Conservation (phyloP, 768 basidiomycete species). For the Pulveroboletus frians region DNA sequence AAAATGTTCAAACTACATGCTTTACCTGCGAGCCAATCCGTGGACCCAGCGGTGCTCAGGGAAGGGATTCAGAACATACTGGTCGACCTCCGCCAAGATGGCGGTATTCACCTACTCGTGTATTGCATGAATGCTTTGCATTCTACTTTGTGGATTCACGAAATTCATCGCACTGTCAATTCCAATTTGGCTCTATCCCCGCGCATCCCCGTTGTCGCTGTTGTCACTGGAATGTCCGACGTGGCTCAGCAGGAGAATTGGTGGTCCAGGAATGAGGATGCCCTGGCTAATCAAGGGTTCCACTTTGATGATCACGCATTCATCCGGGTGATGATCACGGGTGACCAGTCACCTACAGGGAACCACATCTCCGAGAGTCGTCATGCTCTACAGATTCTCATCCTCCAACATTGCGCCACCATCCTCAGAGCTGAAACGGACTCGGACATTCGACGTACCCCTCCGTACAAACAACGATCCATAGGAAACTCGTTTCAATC, state of each 20-base stretch:
- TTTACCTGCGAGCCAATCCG: conserved; percentile 1
- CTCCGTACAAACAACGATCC: conserved; percentile 7
- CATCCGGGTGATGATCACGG: conserved; percentile 4
- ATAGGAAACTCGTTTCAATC: conserved; percentile 13
- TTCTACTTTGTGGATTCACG: conserved; percentile 11
- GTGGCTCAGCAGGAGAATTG: conserved; percentile 11
- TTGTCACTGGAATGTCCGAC: conserved; percentile 12
- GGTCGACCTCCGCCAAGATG: conserved; percentile 9
- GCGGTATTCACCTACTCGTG: conserved; percentile 16
- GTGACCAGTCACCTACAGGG: neutral
- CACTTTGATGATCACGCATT: conserved; percentile 17
- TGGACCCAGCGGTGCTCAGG: neutral
- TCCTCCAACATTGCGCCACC: conserved; percentile 6
- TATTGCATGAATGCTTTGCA: conserved; percentile 18
- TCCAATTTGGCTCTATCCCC: neutral
- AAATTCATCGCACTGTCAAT: conserved; percentile 5
- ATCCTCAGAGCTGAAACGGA: neutral
- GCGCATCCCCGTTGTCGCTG: conserved; percentile 14
- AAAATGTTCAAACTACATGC: conserved; percentile 14
- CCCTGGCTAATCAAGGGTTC: conserved; percentile 6
- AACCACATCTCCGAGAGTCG: conserved; percentile 9
- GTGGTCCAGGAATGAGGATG: conserved; percentile 13
- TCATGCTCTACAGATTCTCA: conserved; percentile 11
- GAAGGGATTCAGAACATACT: conserved; percentile 7
- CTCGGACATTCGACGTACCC: neutral